Evolutionary conservation across 2,329 filamentous ascomycete species (phyloP).

Genomic region (Pyrenochaeta sp.): DNA sequence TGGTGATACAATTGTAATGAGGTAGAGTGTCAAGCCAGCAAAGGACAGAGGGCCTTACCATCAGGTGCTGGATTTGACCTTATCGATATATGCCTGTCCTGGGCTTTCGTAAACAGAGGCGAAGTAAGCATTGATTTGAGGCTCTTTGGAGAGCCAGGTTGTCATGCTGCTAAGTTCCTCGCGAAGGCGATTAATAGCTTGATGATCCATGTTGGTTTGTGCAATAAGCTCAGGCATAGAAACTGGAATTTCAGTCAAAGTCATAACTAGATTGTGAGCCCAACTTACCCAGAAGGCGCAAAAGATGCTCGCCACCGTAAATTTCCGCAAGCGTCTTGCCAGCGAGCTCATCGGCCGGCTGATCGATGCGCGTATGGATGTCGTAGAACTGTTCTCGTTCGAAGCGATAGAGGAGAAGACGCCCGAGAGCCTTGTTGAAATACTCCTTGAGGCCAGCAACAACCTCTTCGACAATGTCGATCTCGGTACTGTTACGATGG

Average conservation of each 20-base stretch:
- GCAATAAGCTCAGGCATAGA: slow-evolving; percentile 91
- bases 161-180: slow-evolving; percentile 90
- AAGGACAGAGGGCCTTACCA: neutral
- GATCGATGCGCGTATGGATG: slow-evolving; percentile 74
- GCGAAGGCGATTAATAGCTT: slow-evolving; percentile 85
- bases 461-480: slow-evolving; percentile 90
- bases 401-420: slow-evolving; percentile 91
- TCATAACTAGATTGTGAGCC: neutral
- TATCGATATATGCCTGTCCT: slow-evolving; percentile 75
- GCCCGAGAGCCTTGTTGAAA: slow-evolving; percentile 88
- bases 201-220: slow-evolving; percentile 97
- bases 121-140: slow-evolving; percentile 79
- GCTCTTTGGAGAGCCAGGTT: slow-evolving; percentile 76
- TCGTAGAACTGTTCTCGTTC: slow-evolving; percentile 89
- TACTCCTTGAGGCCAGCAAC: slow-evolving; percentile 88
- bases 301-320: slow-evolving; percentile 92
- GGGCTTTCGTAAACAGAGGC: slow-evolving; percentile 77
- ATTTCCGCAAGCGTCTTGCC: slow-evolving; percentile 80
- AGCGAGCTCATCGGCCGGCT: slow-evolving; percentile 67
- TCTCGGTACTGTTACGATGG: slow-evolving; percentile 69
- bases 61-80: slow-evolving; percentile 58
- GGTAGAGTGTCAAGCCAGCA: slow-evolving; percentile 1
- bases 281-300: slow-evolving; percentile 82
- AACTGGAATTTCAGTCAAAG: slow-evolving; percentile 62
- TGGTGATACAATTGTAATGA: slow-evolving; percentile 19